A percentile compares a stretch with the other conserved stretches of the same genome.
phyloP scores from a whole-genome alignment of 2,329 filamentous ascomycete genomes.

The Zelopaecilomyces penicillatus region DNA sequence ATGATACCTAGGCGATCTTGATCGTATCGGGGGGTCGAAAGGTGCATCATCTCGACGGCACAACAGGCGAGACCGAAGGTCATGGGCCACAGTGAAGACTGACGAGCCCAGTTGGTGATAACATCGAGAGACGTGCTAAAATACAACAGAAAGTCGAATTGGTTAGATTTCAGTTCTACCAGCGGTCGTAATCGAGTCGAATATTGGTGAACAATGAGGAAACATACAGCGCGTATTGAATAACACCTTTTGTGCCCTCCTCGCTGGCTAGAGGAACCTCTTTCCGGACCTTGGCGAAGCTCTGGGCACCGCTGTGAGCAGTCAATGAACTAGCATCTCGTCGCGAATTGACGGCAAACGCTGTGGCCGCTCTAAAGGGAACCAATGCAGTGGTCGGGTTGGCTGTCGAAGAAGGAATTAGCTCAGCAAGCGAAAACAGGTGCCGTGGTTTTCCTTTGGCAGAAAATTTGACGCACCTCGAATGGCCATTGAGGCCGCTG shows the following conservation, averaged over 20 bases:
- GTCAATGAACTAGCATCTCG: conserved; percentile 53
- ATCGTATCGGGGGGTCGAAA: conserved; percentile 81
- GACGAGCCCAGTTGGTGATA: conserved; percentile 75
- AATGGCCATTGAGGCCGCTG: conserved; percentile 43
- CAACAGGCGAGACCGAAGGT: conserved; percentile 85
- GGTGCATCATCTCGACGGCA: conserved; percentile 87
- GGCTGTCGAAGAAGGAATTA: conserved; percentile 33
- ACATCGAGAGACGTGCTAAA: conserved; percentile 67
- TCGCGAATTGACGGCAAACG: conserved; percentile 57
- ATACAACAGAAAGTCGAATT: neutral
- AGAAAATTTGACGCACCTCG: conserved; percentile 34
- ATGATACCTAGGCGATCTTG: conserved; percentile 85
- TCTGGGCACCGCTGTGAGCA: conserved; percentile 43
- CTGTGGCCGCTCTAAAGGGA: conserved; percentile 54
- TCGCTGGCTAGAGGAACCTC: conserved; percentile 73
- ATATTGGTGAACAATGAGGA: neutral
- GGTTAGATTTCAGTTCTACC: conserved; percentile 4
- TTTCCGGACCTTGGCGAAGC: conserved; percentile 49
- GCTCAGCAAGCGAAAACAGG: neutral
- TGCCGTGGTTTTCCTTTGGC: neutral
- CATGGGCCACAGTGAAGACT: conserved; percentile 81
- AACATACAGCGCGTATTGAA: conserved; percentile 81
- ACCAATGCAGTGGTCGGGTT: conserved; percentile 57
- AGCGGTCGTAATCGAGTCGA: no score
- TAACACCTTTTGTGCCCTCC: conserved; percentile 67